These are phyloP conservation scores for Trebouxia sp. DNA, from an alignment of 139 green algal genomes.

Conservation along the genomic window DNA sequence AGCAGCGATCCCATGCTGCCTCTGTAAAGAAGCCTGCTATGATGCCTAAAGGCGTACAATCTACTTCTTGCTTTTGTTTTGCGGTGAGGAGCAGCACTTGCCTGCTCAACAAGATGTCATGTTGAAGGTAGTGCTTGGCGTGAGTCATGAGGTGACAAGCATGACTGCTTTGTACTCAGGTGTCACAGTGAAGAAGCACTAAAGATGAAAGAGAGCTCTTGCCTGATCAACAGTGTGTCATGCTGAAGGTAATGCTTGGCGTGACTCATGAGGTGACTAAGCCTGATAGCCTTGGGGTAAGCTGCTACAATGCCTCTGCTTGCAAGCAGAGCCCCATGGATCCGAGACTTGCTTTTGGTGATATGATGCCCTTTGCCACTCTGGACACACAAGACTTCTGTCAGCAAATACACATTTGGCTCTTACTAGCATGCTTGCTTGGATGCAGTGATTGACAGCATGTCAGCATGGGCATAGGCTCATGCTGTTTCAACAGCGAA, in stretches of 20 bases:
- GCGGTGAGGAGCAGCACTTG: background rate
- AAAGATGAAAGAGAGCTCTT: background rate
- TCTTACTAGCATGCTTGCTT: no score
- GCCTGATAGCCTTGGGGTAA: conserved; percentile 18
- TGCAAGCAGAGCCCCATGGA: conserved; percentile 2
- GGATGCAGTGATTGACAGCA: no score
- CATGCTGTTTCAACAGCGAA: no score
- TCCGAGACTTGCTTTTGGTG: background rate
- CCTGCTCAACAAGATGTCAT: conserved; percentile 31
- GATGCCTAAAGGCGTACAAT: background rate
- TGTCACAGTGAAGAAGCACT: background rate
- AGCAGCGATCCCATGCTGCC: background rate
- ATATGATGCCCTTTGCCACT: conserved; percentile 35
- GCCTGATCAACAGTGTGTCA: conserved; percentile 33
- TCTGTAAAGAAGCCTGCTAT: background rate
- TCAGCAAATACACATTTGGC: background rate
- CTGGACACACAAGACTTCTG: background rate
- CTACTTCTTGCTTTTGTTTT: background rate
- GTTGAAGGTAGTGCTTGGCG: conserved; percentile 19
- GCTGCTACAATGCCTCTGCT: conserved; percentile 24
- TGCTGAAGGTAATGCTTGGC: conserved; percentile 20
- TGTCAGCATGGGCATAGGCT: no score
- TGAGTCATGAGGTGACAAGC: conserved; percentile 3
- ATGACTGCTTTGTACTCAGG: conserved; percentile 9
- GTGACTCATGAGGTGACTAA: conserved; percentile 5